Percentiles rank a stretch among this genome's conserved stretches.
These are phyloP conservation scores for Prunus mongolica DNA, from an alignment of 306 rosid species.

Conservation along the genomic window DNA sequence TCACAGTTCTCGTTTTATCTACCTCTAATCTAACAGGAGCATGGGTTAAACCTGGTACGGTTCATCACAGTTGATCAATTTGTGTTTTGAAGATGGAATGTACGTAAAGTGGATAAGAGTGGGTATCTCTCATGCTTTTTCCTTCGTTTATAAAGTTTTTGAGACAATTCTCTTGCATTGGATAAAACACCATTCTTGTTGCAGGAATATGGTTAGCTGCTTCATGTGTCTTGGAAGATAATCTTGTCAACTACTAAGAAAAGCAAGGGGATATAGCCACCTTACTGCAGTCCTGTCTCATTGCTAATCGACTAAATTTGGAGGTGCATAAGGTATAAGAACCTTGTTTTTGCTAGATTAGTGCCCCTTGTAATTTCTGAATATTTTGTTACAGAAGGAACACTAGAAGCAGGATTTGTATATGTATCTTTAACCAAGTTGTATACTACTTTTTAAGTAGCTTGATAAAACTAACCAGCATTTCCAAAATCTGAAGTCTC, in stretches of 20 bases:
- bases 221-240: not conserved
- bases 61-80: not conserved
- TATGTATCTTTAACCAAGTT: not conserved
- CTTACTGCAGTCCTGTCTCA: not conserved
- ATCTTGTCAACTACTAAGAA: not conserved
- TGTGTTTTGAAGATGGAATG: not conserved
- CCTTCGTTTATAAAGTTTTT: no score
- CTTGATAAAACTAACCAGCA: no score
- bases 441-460: no score
- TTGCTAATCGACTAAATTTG: not conserved
- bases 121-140: not conserved
- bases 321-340: not conserved
- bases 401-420: not conserved
- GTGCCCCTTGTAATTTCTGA: not conserved
- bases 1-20: not conserved
- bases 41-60: not conserved
- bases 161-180: no score
- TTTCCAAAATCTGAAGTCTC: no score
- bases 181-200: not conserved
- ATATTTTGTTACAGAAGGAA: not conserved
- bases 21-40: not conserved
- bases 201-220: not conserved
- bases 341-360: not conserved
- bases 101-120: not conserved
- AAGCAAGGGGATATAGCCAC: not conserved